phyloP scores from a whole-genome alignment of 1,284 basidiomycete species.

The Cystobasidiaceae sp. region DNA sequence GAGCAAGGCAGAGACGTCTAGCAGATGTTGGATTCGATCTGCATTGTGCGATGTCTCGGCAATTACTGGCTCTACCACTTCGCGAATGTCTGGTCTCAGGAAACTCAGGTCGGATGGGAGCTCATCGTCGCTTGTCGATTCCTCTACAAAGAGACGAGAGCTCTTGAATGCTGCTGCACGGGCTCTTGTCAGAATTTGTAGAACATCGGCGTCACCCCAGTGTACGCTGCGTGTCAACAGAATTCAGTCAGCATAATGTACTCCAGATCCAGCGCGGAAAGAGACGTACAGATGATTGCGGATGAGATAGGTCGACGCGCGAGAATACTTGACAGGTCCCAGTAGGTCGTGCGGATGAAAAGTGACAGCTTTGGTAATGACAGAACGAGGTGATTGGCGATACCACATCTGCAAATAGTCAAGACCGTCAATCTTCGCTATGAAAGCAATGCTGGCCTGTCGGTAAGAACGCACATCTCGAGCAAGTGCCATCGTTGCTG shows the following conservation, averaged over 20 bases:
- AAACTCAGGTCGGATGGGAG: slow-evolving; percentile 18
- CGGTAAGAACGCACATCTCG: slow-evolving; percentile 12
- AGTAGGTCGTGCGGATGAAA: slow-evolving; percentile 30
- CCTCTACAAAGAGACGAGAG: slow-evolving; percentile 25
- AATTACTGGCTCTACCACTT: slow-evolving; percentile 16
- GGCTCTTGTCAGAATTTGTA: slow-evolving; percentile 22
- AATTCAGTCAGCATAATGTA: background rate
- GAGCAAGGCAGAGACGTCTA: slow-evolving; percentile 18
- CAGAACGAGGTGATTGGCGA: slow-evolving; percentile 24
- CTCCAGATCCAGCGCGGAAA: background rate
- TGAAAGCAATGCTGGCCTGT: background rate
- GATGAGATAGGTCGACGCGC: slow-evolving; percentile 24
- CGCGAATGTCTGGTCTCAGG: slow-evolving; percentile 6
- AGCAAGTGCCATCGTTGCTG: slow-evolving; percentile 21
- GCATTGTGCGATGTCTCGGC: slow-evolving; percentile 29
- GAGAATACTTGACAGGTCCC: slow-evolving; percentile 18
- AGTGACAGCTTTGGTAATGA: slow-evolving; percentile 28
- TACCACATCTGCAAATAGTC: slow-evolving; percentile 22
- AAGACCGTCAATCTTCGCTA: background rate
- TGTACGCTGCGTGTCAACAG: slow-evolving; percentile 25
- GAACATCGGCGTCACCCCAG: slow-evolving; percentile 24
- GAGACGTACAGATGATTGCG: slow-evolving; percentile 29
- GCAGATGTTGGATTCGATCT: slow-evolving; percentile 27
- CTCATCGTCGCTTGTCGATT: slow-evolving; percentile 27
- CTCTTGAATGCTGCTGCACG: slow-evolving; percentile 20